Evolutionary conservation across 2,329 filamentous ascomycete genomes (phyloP), one percentile per base, ranked within the genome.

Genomic region (Phialocephala subalpina): DNA sequence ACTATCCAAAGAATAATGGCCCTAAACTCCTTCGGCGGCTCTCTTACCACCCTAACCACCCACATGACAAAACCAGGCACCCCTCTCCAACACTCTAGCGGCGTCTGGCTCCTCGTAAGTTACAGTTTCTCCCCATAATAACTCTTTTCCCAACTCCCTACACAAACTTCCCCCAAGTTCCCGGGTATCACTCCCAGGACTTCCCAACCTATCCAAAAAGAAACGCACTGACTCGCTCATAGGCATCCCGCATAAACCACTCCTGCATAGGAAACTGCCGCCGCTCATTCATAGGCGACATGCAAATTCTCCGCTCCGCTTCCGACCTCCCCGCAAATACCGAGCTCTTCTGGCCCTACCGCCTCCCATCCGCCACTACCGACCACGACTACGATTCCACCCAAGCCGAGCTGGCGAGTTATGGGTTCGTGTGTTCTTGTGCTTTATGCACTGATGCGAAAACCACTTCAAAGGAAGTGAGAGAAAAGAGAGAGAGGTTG

Each of bases 201-300:
- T 33, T 33, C 29, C n/a, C n/a, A n/a, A n/a, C n/a, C n/a, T n/a
- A n/a, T n/a, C n/a, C n/a, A n/a, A n/a, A 33, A 33, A 33, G 29
- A 33, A 33, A 4, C 4, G 9, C 29, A 33, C 29, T 33, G 9
- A 33, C 29, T 9, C 29, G 4, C 29, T 33, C 29, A 4, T 9
- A 33, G 29, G 29, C 69, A 27, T 66, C 68, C 12, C 58, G 60
- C 18, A 69, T 73, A 49, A 73, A 72, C 33, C 71, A 73, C 33
- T 65, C 65, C 18, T 73, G 72, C 49, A 49, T 63, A 3, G 61
- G 64, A 35, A 73, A 73, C 38, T 67, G 64, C 35, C 53, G 22
- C 0, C 61, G 68, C n/a, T 66, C 62, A 49, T 70, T 70, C 60
- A 60, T 70, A 9, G 65, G 66, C 18, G 68, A 70, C 42, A 62